A percentile compares a stretch with the other conserved stretches of the same genome.
Conservation (phyloP, 306 rosid genomes). For the Fagus crenata region DNA sequence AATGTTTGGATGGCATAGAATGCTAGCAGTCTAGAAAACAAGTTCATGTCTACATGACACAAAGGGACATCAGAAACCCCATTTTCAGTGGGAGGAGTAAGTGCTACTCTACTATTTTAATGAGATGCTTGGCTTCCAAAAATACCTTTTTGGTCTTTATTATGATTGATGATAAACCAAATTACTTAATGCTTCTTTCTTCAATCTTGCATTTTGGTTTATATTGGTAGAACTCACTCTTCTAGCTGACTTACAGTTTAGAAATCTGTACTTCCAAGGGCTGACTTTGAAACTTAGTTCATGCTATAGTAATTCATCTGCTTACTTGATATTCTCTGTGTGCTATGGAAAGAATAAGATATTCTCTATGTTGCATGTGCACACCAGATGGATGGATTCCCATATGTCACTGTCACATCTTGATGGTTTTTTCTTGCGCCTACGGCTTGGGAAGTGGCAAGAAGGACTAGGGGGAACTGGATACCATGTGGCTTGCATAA, state of each 20-base stretch:
- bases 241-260: not conserved
- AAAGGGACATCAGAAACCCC: not conserved
- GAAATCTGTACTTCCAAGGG: not conserved
- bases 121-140: not conserved
- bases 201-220: slow-evolving; percentile 1
- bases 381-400: slow-evolving; percentile 68
- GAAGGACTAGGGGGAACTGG: slow-evolving; percentile 78
- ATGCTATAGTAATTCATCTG: not conserved
- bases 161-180: not conserved
- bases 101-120: not conserved
- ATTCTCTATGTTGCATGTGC: slow-evolving; percentile 11
- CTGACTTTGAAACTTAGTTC: not conserved
- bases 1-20: not conserved
- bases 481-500: slow-evolving; percentile 79
- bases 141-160: not conserved
- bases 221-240: not conserved
- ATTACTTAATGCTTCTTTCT: not conserved
- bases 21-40: not conserved
- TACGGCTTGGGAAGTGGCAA: slow-evolving; percentile 90
- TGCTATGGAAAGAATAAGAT: not conserved
- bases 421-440: slow-evolving; percentile 80
- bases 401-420: slow-evolving; percentile 48
- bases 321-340: not conserved
- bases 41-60: not conserved
- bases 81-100: not conserved